These are phyloP conservation scores for Botrytis squamosa DNA, from an alignment of 2,329 filamentous ascomycete genomes.

Conservation along the genomic window DNA sequence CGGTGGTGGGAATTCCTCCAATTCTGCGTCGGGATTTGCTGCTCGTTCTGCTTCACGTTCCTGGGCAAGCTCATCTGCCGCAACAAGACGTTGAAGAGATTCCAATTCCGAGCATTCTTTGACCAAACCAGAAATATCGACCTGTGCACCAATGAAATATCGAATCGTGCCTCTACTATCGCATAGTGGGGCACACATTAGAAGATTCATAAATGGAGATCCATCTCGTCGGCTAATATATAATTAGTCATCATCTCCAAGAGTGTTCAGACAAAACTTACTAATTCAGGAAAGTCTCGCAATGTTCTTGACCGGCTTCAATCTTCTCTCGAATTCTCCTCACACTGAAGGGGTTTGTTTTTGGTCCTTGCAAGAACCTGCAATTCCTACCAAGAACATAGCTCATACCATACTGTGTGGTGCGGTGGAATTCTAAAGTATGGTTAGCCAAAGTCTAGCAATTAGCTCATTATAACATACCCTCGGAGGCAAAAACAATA, in stretches of 20 bases:
- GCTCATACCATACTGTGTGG: conserved; percentile 71
- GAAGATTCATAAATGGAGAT: conserved; percentile 65
- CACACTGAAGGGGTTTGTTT: conserved; percentile 63
- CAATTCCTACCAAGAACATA: conserved; percentile 76
- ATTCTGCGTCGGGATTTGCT: conserved; percentile 23
- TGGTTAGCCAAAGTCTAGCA: conserved; percentile 2
- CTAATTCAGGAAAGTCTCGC: conserved; percentile 75
- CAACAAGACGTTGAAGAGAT: conserved; percentile 50
- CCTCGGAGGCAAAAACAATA: conserved; percentile 74
- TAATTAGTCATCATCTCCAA: conserved; percentile 16
- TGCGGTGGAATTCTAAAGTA: conserved; percentile 65
- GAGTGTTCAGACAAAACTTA: conserved; percentile 38
- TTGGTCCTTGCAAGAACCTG: conserved; percentile 73
- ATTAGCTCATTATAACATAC: conserved; percentile 42
- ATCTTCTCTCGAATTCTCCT: conserved; percentile 61
- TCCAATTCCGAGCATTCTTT: conserved; percentile 62
- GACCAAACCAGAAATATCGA: conserved; percentile 62
- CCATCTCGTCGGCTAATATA: conserved; percentile 57
- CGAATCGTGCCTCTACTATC: conserved; percentile 60
- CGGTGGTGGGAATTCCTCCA: conserved; percentile 4
- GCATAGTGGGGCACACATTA: conserved; percentile 63
- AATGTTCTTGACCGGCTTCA: conserved; percentile 64
- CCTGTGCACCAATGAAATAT: conserved; percentile 66
- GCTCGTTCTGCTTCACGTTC: conserved; percentile 32
- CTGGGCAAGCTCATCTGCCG: conserved; percentile 27